Evolutionary conservation across 805 yeast species (phyloP).

Genomic region (Yamadazyma philogaea): DNA sequence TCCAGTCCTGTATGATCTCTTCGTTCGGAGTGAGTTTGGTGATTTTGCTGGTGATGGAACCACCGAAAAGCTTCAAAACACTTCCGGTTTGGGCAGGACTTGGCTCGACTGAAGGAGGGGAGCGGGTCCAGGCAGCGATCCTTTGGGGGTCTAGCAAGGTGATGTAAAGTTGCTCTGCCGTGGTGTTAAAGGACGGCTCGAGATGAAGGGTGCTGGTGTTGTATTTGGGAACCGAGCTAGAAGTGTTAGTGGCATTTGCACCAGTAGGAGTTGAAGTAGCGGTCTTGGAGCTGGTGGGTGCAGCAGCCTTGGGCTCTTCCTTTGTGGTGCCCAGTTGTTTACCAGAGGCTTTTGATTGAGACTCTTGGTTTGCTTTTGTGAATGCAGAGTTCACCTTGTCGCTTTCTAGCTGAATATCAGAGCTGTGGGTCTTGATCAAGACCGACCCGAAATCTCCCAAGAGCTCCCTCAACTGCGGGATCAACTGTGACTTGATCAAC

Average conservation of each 20-base stretch:
- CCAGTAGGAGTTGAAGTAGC: slow-evolving; percentile 11
- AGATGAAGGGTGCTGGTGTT: slow-evolving; percentile 79
- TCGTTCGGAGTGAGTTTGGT: slow-evolving; percentile 55
- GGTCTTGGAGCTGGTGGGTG: slow-evolving; percentile 4
- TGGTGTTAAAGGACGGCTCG: slow-evolving; percentile 78
- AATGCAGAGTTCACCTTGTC: slow-evolving; percentile 38
- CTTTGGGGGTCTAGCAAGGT: slow-evolving; percentile 75
- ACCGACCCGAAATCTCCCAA: slow-evolving; percentile 73
- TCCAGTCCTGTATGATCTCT: slow-evolving; percentile 74
- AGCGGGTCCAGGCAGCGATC: slow-evolving; percentile 88
- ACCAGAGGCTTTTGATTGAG: neutral
- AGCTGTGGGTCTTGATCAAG: slow-evolving; percentile 70
- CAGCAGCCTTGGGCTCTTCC: neutral
- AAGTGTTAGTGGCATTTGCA: slow-evolving; percentile 5
- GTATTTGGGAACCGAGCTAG: slow-evolving; percentile 50
- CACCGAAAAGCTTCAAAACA: slow-evolving; percentile 75
- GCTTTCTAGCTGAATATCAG: slow-evolving; percentile 77
- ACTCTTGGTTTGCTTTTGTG: slow-evolving; percentile 52
- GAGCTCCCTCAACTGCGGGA: slow-evolving; percentile 65
- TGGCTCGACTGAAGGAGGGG: slow-evolving; percentile 55
- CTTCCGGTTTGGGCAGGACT: slow-evolving; percentile 54
- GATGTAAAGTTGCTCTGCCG: slow-evolving; percentile 79
- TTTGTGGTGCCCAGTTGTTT: no score
- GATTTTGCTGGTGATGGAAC: slow-evolving; percentile 75
- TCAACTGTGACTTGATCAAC: slow-evolving; percentile 45